A percentile compares a stretch with the other conserved stretches of the same genome.
phyloP scores from a whole-genome alignment of 164 flowering plant species.

The Tetrastigma voinierianum region DNA sequence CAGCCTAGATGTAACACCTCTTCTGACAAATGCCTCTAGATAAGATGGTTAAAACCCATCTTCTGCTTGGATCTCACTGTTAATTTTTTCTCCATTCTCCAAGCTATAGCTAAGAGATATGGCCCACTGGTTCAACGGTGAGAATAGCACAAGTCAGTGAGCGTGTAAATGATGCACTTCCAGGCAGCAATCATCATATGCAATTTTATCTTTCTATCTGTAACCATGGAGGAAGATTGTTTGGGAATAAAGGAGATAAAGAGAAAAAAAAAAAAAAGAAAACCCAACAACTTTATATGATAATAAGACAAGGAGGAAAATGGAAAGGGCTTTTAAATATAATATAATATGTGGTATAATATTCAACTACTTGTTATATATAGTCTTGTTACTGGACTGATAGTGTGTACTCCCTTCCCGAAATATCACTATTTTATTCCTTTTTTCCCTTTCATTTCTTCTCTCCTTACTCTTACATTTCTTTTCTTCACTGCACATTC shows the following conservation, averaged over 20 bases:
- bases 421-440: constrained; percentile 35
- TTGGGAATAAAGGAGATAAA: neutral
- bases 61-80: too few relatives aligned
- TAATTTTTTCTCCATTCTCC: too few relatives aligned
- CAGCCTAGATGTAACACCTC: constrained; percentile 3
- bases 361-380: constrained; percentile 38
- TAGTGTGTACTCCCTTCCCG: constrained; percentile 39
- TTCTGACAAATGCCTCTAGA: neutral
- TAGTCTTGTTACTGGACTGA: constrained; percentile 25
- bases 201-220: neutral
- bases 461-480: constrained; percentile 20
- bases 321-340: constrained; percentile 1
- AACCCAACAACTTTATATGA: constrained; percentile 27
- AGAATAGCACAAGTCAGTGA: neutral
- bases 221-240: neutral
- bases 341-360: too few relatives aligned
- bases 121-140: neutral
- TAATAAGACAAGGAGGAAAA: constrained; percentile 9
- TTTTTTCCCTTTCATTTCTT: constrained; percentile 7
- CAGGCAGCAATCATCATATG: neutral
- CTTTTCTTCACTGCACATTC: constrained; percentile 32
- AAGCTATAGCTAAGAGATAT: too few relatives aligned
- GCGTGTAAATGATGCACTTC: neutral
- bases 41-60: neutral
- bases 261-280: constrained; percentile 13